These are phyloP conservation scores for Grigorovia transvaalensis DNA, from an alignment of 805 yeast species.

Conservation along the genomic window DNA sequence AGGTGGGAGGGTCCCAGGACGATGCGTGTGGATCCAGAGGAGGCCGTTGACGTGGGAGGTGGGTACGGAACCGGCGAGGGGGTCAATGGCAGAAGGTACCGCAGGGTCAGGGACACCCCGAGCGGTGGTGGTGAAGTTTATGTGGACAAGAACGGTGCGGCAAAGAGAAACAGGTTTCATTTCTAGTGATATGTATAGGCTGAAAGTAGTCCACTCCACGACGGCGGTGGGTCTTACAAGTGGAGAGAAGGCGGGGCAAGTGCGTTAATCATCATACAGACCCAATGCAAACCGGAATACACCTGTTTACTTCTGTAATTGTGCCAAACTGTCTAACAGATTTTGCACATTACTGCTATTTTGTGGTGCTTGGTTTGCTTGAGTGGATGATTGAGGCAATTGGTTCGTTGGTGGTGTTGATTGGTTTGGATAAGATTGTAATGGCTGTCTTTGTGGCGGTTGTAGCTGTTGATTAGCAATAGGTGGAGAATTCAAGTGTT, in stretches of 20 bases:
- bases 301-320: constrained; percentile 23
- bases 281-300: neutral
- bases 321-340: constrained; percentile 31
- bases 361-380: constrained; percentile 8
- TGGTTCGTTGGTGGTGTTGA: constrained; percentile 8
- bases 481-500: neutral
- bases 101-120: neutral
- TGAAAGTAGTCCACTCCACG: no score
- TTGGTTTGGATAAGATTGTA: constrained; percentile 7
- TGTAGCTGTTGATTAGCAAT: constrained; percentile 5
- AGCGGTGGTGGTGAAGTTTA: no score
- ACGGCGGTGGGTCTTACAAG: no score
- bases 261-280: neutral
- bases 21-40: neutral
- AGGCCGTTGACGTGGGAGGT: neutral
- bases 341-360: constrained; percentile 29
- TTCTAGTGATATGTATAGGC: no score
- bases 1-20: neutral
- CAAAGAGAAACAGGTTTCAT: no score
- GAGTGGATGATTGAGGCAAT: constrained; percentile 3
- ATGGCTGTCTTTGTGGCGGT: constrained; percentile 5
- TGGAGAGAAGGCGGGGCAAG: no score
- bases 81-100: neutral
- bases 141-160: no score
- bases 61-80: neutral